Conservation (phyloP, 371 early-diverging fungal genomes). For the Lichtheimia ramosa region DNA sequence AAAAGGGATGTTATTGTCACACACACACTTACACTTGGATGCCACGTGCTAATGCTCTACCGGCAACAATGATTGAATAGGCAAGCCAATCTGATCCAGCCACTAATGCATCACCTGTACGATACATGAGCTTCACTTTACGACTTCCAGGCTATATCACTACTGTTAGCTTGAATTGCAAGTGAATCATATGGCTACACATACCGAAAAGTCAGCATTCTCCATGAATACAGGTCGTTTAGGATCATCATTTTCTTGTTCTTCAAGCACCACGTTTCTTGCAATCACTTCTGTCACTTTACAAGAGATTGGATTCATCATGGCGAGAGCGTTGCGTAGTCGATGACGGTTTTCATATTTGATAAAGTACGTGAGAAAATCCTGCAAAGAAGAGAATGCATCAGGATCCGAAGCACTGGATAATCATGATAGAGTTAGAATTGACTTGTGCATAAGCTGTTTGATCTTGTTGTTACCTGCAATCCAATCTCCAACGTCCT, state of each 20-base stretch:
- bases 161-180: background rate
- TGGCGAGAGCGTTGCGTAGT: conserved; percentile 37
- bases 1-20: background rate
- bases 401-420: conserved; percentile 17
- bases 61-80: conserved; percentile 27
- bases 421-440: background rate
- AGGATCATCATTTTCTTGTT: conserved; percentile 2
- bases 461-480: conserved; percentile 18
- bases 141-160: background rate
- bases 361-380: conserved; percentile 34
- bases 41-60: conserved; percentile 28
- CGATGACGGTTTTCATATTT: conserved; percentile 39
- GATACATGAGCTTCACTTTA: conserved; percentile 30
- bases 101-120: conserved; percentile 32
- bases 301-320: conserved; percentile 32
- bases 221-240: conserved; percentile 17
- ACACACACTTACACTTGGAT: conserved; percentile 17
- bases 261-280: conserved; percentile 22
- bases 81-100: conserved; percentile 42
- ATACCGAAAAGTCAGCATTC: conserved; percentile 6
- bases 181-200: too few relatives aligned
- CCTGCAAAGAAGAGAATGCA: conserved; percentile 27
- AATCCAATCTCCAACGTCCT: conserved; percentile 35
- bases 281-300: conserved; percentile 41
- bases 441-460: too few relatives aligned